Base-by-base conservation (phyloP, 805 yeast species). In the Wickerhamiella brachini region DNA sequence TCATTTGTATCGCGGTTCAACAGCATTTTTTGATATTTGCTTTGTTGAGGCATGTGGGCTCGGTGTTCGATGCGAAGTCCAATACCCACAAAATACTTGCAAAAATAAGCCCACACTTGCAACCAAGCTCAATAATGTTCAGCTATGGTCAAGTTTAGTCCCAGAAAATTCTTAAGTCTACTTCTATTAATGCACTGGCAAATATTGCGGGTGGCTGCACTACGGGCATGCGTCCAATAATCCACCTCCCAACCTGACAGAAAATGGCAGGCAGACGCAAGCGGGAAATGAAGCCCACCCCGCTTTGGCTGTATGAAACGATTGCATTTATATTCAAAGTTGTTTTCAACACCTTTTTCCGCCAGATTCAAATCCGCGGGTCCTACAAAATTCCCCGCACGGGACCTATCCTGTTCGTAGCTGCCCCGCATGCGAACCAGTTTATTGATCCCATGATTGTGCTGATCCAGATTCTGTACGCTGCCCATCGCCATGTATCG, bases 361-460 rank as follows among this genome's bases (percentile, higher is more conserved):
- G 97, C 53, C 96, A 89, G 62, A 87, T 90, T 55, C 75, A 86
- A 49, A 80, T 93, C 2, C 75, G 97, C 53, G 96, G 97, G 1
- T 87, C 95, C 1, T 86, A 79, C 68, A 76, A 76, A 46, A 74
- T 79, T 48, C 83, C 84, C 13, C 71, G 75, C 29, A 66, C 74
- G 9, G 97, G 96, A 0, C 90, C 97, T 0, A 81, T 88, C 8
- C 83, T 90, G 50, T 82, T 93, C 55, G 97, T 93, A 37, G 94
- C 93, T 10, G 98, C 96, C 1, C 97, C 97, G 1, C 98, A 90
- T 69, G 95, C 95, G n/a, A 87, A 87, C 66, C 95, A 88, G 68
- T 89, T 89, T 63, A 87, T 89, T 34, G 85, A 80, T 57, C 90
- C 93, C 1, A 78, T 89, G 47, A 75, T 93, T 49, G 71, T 93